These are phyloP conservation scores for Chaetomiaceae sp. DNA, from an alignment of 2,329 filamentous ascomycete species.

Conservation along the genomic window DNA sequence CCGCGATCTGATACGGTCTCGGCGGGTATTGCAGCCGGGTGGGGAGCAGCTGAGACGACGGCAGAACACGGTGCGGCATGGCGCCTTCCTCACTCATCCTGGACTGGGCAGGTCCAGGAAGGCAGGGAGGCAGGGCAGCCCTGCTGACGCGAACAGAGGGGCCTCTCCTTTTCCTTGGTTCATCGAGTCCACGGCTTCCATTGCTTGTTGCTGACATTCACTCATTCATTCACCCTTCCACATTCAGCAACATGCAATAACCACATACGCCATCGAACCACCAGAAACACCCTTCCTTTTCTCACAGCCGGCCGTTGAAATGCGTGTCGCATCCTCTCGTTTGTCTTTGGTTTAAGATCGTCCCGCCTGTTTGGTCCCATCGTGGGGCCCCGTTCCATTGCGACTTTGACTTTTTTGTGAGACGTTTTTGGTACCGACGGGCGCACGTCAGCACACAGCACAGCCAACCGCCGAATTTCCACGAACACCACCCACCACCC, in stretches of 20 bases:
- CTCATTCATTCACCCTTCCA: neutral
- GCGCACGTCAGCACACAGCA: constrained; percentile 3
- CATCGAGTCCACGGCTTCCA: neutral
- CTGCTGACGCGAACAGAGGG: too few species aligned
- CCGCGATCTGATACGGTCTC: constrained; percentile 7
- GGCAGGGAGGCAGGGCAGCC: constrained; percentile 1
- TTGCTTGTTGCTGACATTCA: neutral
- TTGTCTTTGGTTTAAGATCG: constrained; percentile 19
- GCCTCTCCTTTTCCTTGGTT: constrained; percentile 14
- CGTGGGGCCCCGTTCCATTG: constrained; percentile 10
- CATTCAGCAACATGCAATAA: neutral
- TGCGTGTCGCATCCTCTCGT: constrained; percentile 24
- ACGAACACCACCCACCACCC: neutral
- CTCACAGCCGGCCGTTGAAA: constrained; percentile 13
- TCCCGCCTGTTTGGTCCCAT: neutral
- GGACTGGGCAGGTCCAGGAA: neutral
- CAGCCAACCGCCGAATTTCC: neutral
- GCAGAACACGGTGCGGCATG: constrained; percentile 7
- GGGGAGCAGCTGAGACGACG: constrained; percentile 19
- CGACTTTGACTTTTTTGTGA: too few species aligned
- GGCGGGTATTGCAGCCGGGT: neutral
- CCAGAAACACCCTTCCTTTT: neutral
- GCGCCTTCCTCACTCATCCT: neutral
- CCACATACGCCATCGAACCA: neutral
- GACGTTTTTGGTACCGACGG: too few species aligned